Evolutionary conservation across 139 green algal species (phyloP).

Genomic region (Chlamydomonas sp.): DNA sequence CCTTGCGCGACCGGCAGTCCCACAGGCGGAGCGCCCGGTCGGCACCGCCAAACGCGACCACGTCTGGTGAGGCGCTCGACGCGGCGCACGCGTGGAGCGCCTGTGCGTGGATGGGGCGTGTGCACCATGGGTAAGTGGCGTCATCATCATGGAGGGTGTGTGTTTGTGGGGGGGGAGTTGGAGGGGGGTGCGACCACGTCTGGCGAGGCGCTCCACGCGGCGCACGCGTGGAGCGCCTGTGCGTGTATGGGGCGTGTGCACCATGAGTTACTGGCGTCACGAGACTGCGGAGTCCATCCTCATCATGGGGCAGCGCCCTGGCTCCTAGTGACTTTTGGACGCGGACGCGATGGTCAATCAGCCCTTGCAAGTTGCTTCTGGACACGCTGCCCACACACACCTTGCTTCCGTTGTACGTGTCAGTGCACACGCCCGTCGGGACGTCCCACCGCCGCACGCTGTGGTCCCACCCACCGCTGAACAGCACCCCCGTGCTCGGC

Average conservation of each 20-base stretch:
- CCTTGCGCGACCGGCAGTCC: conserved; percentile 45
- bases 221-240: neutral
- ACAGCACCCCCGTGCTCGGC: conserved; percentile 13
- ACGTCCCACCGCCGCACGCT: conserved; percentile 47
- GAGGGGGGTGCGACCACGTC: conserved; percentile 48
- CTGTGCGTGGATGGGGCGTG: neutral
- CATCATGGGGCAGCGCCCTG: too few relatives aligned
- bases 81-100: neutral
- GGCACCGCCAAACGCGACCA: conserved; percentile 63
- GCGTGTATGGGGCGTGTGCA: neutral
- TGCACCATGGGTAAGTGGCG: too few relatives aligned
- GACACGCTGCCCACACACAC: conserved; percentile 58
- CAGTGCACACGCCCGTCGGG: conserved; percentile 26
- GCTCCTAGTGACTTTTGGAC: too few relatives aligned
- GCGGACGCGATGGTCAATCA: too few relatives aligned
- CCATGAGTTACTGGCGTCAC: too few relatives aligned
- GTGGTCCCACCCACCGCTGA: conserved; percentile 10
- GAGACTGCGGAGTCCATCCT: too few relatives aligned
- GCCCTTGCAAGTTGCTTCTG: too few relatives aligned
- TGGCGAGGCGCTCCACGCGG: neutral
- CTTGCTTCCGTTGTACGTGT: conserved; percentile 66
- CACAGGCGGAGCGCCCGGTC: conserved; percentile 66
- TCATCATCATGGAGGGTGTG: too few relatives aligned
- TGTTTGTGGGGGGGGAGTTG: too few relatives aligned
- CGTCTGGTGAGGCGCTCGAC: neutral